Conservation (phyloP, 768 basidiomycete genomes). For the Lentinula detonsa region DNA sequence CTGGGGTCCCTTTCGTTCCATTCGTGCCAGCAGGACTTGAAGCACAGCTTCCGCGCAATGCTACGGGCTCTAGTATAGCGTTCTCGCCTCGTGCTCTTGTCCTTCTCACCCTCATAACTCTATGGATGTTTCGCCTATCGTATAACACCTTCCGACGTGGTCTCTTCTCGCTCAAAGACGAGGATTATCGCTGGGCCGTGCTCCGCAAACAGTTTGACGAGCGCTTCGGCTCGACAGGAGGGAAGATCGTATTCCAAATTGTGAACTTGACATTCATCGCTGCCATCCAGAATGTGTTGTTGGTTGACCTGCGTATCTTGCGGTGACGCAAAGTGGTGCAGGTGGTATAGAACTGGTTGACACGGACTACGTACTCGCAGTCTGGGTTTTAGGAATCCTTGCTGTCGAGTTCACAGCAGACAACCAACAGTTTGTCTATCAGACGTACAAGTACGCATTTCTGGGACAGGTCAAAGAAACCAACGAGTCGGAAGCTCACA, state of each 20-base stretch:
- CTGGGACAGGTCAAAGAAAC: slow-evolving; percentile 24
- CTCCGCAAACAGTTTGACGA: slow-evolving; percentile 55
- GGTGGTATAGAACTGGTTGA: slow-evolving; percentile 9
- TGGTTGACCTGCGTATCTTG: slow-evolving; percentile 61
- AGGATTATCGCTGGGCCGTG: slow-evolving; percentile 90
- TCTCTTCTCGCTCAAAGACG: slow-evolving; percentile 67
- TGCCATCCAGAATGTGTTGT: slow-evolving; percentile 68
- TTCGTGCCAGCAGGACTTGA: too few relatives aligned
- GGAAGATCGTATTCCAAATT: slow-evolving; percentile 38
- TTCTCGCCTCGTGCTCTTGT: too few relatives aligned
- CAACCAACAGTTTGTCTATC: slow-evolving; percentile 86
- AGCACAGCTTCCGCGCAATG: too few relatives aligned
- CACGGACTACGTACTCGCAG: too few relatives aligned
- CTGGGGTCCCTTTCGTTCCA: too few relatives aligned
- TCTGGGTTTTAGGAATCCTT: slow-evolving; percentile 24
- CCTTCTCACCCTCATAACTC: too few relatives aligned
- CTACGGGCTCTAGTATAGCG: too few relatives aligned
- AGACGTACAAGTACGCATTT: slow-evolving; percentile 64
- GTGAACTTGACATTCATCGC: slow-evolving; percentile 25
- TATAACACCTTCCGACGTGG: slow-evolving; percentile 86
- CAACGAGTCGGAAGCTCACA: background rate
- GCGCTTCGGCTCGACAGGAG: slow-evolving; percentile 19
- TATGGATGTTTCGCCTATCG: too few relatives aligned
- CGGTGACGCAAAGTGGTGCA: slow-evolving; percentile 48
- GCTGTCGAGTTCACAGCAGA: slow-evolving; percentile 79